These are phyloP conservation scores for Haberlea rhodopensis DNA, from an alignment of 257 asterid genomes.

Conservation along the genomic window DNA sequence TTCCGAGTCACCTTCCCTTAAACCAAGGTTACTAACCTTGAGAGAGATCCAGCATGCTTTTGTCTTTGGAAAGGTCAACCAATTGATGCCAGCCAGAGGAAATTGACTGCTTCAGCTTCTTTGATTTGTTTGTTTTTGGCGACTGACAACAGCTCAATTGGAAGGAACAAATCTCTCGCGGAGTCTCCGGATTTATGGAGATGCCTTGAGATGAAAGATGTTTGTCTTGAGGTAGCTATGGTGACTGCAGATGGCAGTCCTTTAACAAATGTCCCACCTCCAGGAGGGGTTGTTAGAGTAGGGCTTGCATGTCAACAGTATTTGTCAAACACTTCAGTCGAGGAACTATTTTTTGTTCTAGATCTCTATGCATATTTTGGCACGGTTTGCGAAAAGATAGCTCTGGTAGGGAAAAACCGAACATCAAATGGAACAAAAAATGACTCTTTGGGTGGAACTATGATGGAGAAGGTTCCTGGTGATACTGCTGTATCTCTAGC, in stretches of 20 bases:
- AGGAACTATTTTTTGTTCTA: conserved; percentile 84
- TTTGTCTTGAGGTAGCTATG: conserved; percentile 87
- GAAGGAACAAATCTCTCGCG: conserved; percentile 33
- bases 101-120: conserved; percentile 64
- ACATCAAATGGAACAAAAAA: conserved; percentile 36
- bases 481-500: conserved; percentile 76
- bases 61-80: conserved; percentile 95
- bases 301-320: conserved; percentile 86
- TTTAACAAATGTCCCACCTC: conserved; percentile 76
- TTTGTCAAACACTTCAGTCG: conserved; percentile 81
- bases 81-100: conserved; percentile 91
- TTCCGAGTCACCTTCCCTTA: conserved; percentile 76
- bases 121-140: conserved; percentile 72
- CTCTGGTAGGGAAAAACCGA: conserved; percentile 53
- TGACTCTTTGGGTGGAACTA: conserved; percentile 46
- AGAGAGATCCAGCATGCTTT: conserved; percentile 91
- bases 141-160: conserved; percentile 39
- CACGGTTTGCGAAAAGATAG: conserved; percentile 70
- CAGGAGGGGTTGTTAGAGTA: conserved; percentile 86
- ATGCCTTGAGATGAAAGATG: conserved; percentile 77
- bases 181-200: conserved; percentile 60
- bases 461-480: conserved; percentile 70
- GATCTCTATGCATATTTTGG: conserved; percentile 79
- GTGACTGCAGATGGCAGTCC: conserved; percentile 97
- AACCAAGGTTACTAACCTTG: conserved; percentile 66